phyloP scores from a whole-genome alignment of 202 grass and related monocot species.

The Hordeum pubiflorum region DNA sequence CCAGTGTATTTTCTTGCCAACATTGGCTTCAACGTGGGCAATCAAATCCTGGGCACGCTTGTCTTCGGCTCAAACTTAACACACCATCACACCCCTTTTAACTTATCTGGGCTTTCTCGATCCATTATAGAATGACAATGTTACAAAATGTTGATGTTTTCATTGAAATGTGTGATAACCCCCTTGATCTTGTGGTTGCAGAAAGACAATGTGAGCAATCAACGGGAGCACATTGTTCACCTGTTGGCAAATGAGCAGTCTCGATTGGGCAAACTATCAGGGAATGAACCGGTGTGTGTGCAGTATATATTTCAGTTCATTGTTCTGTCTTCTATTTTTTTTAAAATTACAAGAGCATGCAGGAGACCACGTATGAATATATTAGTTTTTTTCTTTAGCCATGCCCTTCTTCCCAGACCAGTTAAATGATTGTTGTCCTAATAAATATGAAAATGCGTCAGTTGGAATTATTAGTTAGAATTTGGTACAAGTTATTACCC shows the following conservation, averaged over 20 bases:
- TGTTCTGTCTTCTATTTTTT: neutral
- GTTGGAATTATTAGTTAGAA: neutral
- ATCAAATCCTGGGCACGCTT: neutral
- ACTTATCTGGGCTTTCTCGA: constrained; percentile 1
- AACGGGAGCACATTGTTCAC: constrained; percentile 86
- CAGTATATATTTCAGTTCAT: neutral
- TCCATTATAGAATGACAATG: constrained; percentile 3
- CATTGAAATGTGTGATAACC: neutral
- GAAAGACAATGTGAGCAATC: constrained; percentile 80
- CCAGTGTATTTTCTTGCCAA: neutral
- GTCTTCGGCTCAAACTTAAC: neutral
- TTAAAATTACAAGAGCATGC: neutral
- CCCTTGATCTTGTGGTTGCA: constrained; percentile 27
- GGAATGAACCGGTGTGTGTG: constrained; percentile 65
- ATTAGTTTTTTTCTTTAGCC: neutral
- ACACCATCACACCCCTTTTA: neutral
- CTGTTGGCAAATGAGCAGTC: constrained; percentile 93
- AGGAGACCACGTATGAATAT: neutral
- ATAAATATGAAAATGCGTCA: neutral
- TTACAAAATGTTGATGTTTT: constrained; percentile 9
- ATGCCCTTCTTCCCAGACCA: neutral
- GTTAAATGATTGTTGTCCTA: neutral
- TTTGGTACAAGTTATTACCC: neutral
- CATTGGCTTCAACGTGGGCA: neutral
- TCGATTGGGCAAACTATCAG: constrained; percentile 50